phyloP scores from a whole-genome alignment of 2,329 filamentous ascomycete genomes.

The Trichothecium sympodiale region DNA sequence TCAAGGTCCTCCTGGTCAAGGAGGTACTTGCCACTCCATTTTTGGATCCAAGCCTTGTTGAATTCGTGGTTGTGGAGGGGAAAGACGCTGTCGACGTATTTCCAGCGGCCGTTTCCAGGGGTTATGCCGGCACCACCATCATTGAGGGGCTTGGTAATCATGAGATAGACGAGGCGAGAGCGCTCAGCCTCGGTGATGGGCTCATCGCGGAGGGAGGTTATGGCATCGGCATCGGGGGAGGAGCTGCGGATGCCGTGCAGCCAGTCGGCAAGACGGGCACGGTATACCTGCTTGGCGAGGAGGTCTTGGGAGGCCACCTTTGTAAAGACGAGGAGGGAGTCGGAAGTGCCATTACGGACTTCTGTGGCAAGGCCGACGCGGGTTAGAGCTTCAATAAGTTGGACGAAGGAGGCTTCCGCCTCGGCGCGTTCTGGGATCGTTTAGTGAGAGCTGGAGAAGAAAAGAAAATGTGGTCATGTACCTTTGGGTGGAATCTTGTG shows the following conservation, averaged over 20 bases:
- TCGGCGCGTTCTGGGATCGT: conserved; percentile 46
- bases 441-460: conserved; percentile 2
- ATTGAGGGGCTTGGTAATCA: conserved; percentile 62
- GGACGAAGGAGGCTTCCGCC: conserved; percentile 65
- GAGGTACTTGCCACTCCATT: conserved; percentile 62
- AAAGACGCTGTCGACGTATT: conserved; percentile 62
- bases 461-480: conserved; percentile 18
- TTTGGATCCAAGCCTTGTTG: conserved; percentile 65
- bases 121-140: conserved; percentile 74
- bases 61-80: conserved; percentile 67
- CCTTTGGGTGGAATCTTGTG: conserved; percentile 62
- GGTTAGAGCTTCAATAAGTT: conserved; percentile 65
- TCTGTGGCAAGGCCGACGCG: conserved; percentile 77
- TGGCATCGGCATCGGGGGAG: conserved; percentile 64
- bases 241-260: conserved; percentile 74
- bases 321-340: conserved; percentile 72
- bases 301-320: conserved; percentile 66
- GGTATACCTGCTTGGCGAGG: conserved; percentile 71
- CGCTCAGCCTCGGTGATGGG: conserved; percentile 82
- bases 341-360: conserved; percentile 67
- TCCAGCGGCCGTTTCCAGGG: conserved; percentile 58
- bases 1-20: conserved; percentile 58
- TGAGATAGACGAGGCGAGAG: conserved; percentile 74
- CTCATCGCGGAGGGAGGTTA: conserved; percentile 56
- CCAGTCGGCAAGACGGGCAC: conserved; percentile 86